Evolutionary conservation across 2,329 filamentous ascomycete genomes (phyloP).

Genomic region (Elsinoe perseae): DNA sequence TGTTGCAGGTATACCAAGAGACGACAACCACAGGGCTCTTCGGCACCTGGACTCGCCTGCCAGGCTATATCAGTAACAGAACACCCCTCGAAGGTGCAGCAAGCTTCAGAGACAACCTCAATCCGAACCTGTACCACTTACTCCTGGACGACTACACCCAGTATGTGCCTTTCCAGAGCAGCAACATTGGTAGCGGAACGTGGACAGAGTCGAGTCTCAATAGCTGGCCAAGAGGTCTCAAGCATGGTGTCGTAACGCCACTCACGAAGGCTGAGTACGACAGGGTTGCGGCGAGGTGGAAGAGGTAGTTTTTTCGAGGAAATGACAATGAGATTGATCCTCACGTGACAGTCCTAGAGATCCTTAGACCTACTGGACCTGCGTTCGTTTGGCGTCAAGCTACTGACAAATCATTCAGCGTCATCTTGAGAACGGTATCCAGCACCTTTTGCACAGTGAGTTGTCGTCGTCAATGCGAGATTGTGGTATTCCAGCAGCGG

Average conservation of each 20-base stretch:
- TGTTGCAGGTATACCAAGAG: constrained; percentile 47
- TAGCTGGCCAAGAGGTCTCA: constrained; percentile 41
- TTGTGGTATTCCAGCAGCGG: too few species aligned
- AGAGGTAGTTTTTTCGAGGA: neutral
- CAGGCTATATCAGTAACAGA: constrained; percentile 4
- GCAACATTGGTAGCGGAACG: constrained; percentile 37
- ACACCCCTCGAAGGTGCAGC: constrained; percentile 33
- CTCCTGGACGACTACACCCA: constrained; percentile 49
- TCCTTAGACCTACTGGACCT: too few species aligned
- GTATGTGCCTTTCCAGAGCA: constrained; percentile 35
- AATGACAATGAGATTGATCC: too few species aligned
- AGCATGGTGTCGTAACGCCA: constrained; percentile 47
- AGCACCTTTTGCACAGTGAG: too few species aligned
- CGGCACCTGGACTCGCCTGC: constrained; percentile 39
- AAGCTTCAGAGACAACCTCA: constrained; percentile 37
- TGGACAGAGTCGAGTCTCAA: constrained; percentile 41
- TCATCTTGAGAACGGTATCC: too few species aligned
- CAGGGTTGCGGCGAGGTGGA: constrained; percentile 28
- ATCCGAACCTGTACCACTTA: constrained; percentile 31
- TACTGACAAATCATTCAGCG: too few species aligned
- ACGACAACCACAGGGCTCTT: constrained; percentile 43
- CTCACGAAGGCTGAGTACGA: constrained; percentile 39
- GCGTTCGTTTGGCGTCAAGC: too few species aligned
- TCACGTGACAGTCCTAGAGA: too few species aligned
- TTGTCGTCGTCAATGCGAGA: too few species aligned